Conservation (phyloP, 768 basidiomycete species). For the Mycena leptocephala region DNA sequence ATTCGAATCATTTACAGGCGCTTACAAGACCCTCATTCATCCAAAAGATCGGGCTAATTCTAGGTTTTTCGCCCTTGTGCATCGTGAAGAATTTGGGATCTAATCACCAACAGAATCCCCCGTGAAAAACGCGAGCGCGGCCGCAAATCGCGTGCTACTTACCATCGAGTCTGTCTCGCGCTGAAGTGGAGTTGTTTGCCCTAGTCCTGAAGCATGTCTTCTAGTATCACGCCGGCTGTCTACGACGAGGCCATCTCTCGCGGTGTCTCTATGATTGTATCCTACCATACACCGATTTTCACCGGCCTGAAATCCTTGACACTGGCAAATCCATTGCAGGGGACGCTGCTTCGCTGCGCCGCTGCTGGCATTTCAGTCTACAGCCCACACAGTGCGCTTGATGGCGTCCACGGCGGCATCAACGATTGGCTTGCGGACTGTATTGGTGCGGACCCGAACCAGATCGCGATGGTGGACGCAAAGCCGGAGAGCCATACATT, state of each 20-base stretch:
- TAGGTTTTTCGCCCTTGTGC: constrained; percentile 62
- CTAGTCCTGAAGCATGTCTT: background rate
- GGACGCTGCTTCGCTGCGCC: constrained; percentile 84
- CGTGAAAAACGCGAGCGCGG: constrained; percentile 53
- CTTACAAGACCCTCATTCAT: background rate
- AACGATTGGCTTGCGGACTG: constrained; percentile 91
- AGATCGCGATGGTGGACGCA: constrained; percentile 59
- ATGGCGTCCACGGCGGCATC: constrained; percentile 87
- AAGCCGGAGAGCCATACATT: constrained; percentile 55
- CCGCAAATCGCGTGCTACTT: constrained; percentile 68
- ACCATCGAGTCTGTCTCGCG: constrained; percentile 77
- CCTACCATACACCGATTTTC: constrained; percentile 93
- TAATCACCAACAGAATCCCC: constrained; percentile 65
- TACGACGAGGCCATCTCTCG: constrained; percentile 76
- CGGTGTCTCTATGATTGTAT: constrained; percentile 77
- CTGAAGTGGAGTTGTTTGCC: constrained; percentile 34
- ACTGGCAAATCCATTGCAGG: constrained; percentile 83
- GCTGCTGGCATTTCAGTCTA: constrained; percentile 90
- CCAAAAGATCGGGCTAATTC: constrained; percentile 78
- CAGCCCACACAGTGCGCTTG: constrained; percentile 91
- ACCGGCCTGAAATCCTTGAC: constrained; percentile 82
- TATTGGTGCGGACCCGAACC: constrained; percentile 55
- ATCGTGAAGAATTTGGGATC: background rate
- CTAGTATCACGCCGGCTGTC: constrained; percentile 83
- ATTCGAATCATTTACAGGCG: background rate